These are phyloP conservation scores for Backusella tarrabulga DNA, from an alignment of 192 early-diverging fungal species.

Conservation along the genomic window DNA sequence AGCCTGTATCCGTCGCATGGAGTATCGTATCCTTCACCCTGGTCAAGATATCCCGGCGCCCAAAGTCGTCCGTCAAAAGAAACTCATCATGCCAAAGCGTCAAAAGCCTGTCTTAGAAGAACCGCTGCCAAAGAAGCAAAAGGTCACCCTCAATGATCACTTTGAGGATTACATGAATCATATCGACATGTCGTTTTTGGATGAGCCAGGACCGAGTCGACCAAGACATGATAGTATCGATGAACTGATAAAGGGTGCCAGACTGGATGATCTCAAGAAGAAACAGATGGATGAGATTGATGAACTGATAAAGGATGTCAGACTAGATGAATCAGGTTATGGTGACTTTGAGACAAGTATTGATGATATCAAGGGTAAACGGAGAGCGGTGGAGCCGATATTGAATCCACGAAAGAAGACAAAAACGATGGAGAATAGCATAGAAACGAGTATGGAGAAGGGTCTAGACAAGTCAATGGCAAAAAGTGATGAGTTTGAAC, in stretches of 20 bases:
- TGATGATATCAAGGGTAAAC: background rate
- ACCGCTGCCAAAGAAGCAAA: background rate
- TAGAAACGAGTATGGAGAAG: too few relatives aligned
- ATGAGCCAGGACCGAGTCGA: background rate
- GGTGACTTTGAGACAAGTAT: background rate
- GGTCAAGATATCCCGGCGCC: background rate
- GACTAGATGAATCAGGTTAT: background rate
- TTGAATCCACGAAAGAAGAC: background rate
- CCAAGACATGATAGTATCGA: too few relatives aligned
- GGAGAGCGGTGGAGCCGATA: background rate
- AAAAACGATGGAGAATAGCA: background rate
- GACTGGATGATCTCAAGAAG: background rate
- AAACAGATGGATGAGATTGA: background rate
- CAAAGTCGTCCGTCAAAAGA: background rate
- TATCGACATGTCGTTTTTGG: background rate
- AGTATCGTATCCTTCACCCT: conserved; percentile 16
- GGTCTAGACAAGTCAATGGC: too few relatives aligned
- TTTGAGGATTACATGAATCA: background rate
- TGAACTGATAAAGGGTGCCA: too few relatives aligned
- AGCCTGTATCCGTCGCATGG: background rate
- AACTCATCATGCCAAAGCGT: background rate
- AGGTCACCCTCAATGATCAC: background rate
- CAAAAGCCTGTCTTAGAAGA: background rate
- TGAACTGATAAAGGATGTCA: background rate
- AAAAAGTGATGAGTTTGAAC: background rate